Percentiles rank a stretch among this genome's conserved stretches.
Evolutionary conservation across 352 stramenopile species (phyloP).

Genomic region (Pythium volutum): DNA sequence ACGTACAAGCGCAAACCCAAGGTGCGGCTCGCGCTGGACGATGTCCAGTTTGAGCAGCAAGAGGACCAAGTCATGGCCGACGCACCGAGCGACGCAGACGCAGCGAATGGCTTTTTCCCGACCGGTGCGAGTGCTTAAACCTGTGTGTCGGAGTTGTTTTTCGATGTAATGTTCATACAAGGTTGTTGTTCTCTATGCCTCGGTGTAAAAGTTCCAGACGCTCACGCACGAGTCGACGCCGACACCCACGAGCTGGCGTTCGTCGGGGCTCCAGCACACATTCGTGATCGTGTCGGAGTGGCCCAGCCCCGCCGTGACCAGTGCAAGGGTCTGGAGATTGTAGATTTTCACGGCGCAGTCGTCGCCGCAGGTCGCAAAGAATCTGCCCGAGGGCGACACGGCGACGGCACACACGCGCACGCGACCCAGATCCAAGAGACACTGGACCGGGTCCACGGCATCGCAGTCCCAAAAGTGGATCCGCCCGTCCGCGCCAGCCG

Average conservation of each 20-base stretch:
- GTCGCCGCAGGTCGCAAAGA: slow-evolving; percentile 75
- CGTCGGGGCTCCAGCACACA: slow-evolving; percentile 86
- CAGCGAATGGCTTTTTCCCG: slow-evolving; percentile 3
- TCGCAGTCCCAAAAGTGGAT: slow-evolving; percentile 92
- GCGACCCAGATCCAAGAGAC: slow-evolving; percentile 41
- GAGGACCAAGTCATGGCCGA: slow-evolving; percentile 28
- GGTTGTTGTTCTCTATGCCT: neutral
- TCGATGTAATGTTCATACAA: neutral
- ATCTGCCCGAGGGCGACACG: slow-evolving; percentile 67
- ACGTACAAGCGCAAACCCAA: slow-evolving; percentile 87
- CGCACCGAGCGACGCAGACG: slow-evolving; percentile 11
- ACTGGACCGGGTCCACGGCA: slow-evolving; percentile 68
- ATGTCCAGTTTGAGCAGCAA: slow-evolving; percentile 58
- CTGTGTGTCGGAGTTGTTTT: neutral
- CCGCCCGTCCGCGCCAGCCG: slow-evolving; percentile 71
- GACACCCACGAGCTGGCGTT: slow-evolving; percentile 90
- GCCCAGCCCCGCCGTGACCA: slow-evolving; percentile 49
- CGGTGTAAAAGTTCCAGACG: slow-evolving; percentile 89
- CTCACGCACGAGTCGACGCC: slow-evolving; percentile 88
- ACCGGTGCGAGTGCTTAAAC: neutral
- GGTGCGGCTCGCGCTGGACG: slow-evolving; percentile 75
- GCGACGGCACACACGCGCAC: slow-evolving; percentile 40
- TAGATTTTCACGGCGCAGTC: slow-evolving; percentile 86
- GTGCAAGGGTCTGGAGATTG: slow-evolving; percentile 39
- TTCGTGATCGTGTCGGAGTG: slow-evolving; percentile 75